Conservation (phyloP, 2,329 filamentous ascomycete species). For the Zalaria sp. region DNA sequence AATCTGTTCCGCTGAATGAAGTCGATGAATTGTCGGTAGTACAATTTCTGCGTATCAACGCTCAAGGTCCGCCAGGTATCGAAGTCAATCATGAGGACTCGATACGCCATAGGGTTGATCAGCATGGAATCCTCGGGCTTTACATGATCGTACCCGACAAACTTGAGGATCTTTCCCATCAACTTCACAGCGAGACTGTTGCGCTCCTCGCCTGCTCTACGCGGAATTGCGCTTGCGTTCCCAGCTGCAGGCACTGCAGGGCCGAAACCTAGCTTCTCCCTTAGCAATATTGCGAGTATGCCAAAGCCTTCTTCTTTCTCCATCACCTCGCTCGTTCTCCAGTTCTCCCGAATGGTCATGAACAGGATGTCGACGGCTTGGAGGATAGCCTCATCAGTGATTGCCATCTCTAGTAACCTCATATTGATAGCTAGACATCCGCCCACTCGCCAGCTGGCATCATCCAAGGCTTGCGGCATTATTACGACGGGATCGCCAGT, state of each 20-base stretch:
- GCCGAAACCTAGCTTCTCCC: constrained; percentile 60
- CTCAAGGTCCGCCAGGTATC: constrained; percentile 83
- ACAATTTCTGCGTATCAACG: constrained; percentile 64
- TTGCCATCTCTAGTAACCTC: constrained; percentile 68
- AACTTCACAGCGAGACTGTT: constrained; percentile 44
- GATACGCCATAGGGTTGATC: constrained; percentile 88
- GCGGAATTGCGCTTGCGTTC: constrained; percentile 7
- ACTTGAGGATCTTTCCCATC: constrained; percentile 63
- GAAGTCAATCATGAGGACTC: constrained; percentile 79
- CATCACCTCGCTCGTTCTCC: constrained; percentile 97
- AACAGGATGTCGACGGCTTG: constrained; percentile 74
- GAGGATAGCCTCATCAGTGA: constrained; percentile 54
- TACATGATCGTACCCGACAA: constrained; percentile 77
- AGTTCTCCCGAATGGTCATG: constrained; percentile 74
- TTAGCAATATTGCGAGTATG: constrained; percentile 68
- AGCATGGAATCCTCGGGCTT: constrained; percentile 79
- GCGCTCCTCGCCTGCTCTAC: constrained; percentile 25
- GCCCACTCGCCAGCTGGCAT: constrained; percentile 84
- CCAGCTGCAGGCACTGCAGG: constrained; percentile 10
- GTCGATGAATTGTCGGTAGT: constrained; percentile 81
- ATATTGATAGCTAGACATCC: constrained; percentile 77
- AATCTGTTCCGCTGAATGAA: constrained; percentile 87
- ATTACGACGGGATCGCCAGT: constrained; percentile 72
- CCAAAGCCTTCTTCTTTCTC: constrained; percentile 90
- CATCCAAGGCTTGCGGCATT: constrained; percentile 73